Percentiles rank a stretch among this genome's conserved stretches.
These are phyloP conservation scores for Brassica napus DNA, from an alignment of 345 rosid species.

Conservation along the genomic window Da-Ae NC_063439.1:19050001-19050500, in stretches of 20 bases:
- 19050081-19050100: conserved; percentile 47
- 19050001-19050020: conserved; percentile 53
- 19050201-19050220: not conserved
- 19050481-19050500: conserved; percentile 54
- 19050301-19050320: conserved; percentile 2
- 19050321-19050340: not conserved
- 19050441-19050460: conserved; percentile 43
- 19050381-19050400: conserved; percentile 47
- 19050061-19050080: conserved; percentile 41
- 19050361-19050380: conserved; percentile 55
- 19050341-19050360: conserved; percentile 2
- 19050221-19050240: not conserved
- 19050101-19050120: conserved; percentile 40
- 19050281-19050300: not conserved
- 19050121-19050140: conserved; percentile 43
- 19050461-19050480: conserved; percentile 45
- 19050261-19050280: not conserved
- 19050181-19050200: not conserved
- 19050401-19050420: conserved; percentile 46
- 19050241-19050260: not conserved
- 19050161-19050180: conserved; percentile 49
- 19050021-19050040: conserved; percentile 47
- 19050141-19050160: conserved; percentile 61
- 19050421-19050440: conserved; percentile 45
- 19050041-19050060: conserved; percentile 47